These are phyloP conservation scores for Fusarium sp. DNA, from an alignment of 2,329 filamentous ascomycete genomes.

Conservation along the genomic window DNA sequence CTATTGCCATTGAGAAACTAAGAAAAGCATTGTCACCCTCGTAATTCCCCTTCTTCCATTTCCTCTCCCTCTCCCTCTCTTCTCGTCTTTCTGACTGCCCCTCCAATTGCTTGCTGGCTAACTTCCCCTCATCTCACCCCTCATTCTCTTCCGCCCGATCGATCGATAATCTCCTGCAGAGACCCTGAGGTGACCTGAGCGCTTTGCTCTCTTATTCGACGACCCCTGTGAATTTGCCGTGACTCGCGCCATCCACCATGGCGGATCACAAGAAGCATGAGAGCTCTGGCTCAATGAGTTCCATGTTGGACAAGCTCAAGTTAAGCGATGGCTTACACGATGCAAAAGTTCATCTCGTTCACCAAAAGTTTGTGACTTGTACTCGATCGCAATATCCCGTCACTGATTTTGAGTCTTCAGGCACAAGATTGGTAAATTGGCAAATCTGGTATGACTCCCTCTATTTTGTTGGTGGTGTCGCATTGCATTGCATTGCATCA, in stretches of 20 bases:
- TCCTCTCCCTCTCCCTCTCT: background rate
- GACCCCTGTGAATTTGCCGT: background rate
- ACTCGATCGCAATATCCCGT: constrained; percentile 18
- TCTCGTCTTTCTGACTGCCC: background rate
- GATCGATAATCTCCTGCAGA: constrained; percentile 4
- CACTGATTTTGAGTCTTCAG: constrained; percentile 35
- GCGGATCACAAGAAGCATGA: constrained; percentile 33
- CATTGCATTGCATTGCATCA: background rate
- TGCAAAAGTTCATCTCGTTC: constrained; percentile 64
- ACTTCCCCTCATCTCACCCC: constrained; percentile 19
- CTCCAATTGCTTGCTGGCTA: constrained; percentile 7
- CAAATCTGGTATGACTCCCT: constrained; percentile 62
- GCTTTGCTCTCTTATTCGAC: constrained; percentile 2
- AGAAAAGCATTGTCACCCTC: constrained; percentile 13
- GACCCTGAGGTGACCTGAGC: background rate
- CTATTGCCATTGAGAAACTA: background rate
- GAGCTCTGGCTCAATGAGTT: constrained; percentile 14
- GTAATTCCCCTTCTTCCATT: background rate
- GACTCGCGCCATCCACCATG: constrained; percentile 45
- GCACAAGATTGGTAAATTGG: constrained; percentile 69
- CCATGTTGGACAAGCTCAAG: constrained; percentile 59
- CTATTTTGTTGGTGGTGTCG: background rate
- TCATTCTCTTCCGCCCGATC: background rate
- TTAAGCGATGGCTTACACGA: constrained; percentile 63
- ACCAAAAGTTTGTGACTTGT: constrained; percentile 61